Base-by-base conservation (phyloP, 805 yeast species). In the Candida quercuum region DNA sequence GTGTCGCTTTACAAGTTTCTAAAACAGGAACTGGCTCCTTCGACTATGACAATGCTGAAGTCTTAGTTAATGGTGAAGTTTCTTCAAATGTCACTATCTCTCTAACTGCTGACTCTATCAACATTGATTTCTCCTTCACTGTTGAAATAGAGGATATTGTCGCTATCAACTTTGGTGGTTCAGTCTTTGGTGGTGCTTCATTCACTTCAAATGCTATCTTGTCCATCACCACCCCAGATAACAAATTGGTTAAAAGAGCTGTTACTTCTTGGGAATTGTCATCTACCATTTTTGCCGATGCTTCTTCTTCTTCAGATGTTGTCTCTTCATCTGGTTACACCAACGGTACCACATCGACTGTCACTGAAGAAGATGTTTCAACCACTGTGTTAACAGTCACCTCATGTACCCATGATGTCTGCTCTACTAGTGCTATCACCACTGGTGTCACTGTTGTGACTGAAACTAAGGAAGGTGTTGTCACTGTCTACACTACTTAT, bases 371-470 rank as follows among this genome's bases (percentile, higher is more conserved):
- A 24, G 43, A 40, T 13, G 34, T 33, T 17, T 35, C 46, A 16
- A 54, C 64, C 43, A 57, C 63, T 30, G 39, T 52, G 26, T 47
- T 49, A 38, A 54, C 64, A 30, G 46, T 61, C 43, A 56, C 55
- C 28, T 44, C 52, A 14, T 47, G 56, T 37, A 21, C 30, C 3
- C 39, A 36, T 19, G 31, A 44, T 22, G 36, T 32, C 13, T 51
- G 56, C 20, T 33, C 48, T 9, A 38, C 36, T 26, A 22, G 35
- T 16, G 30, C 49, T 21, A 46, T 41, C 20, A 46, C 60, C 39
- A 62, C 67, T 36, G 49, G 57, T 36, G 48, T 46, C 33, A 45
- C 54, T 21, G 48, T 40, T 21, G 59, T 60, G 29, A 57, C 60
- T 32, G 46, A 41, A 32, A 65, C 71, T 27, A 43, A 51, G 15